Percentiles rank a stretch among this genome's conserved stretches.
These are phyloP conservation scores for Isoetes taiwanensis DNA, from an alignment of 75 land plant species.

Conservation along the genomic window DNA sequence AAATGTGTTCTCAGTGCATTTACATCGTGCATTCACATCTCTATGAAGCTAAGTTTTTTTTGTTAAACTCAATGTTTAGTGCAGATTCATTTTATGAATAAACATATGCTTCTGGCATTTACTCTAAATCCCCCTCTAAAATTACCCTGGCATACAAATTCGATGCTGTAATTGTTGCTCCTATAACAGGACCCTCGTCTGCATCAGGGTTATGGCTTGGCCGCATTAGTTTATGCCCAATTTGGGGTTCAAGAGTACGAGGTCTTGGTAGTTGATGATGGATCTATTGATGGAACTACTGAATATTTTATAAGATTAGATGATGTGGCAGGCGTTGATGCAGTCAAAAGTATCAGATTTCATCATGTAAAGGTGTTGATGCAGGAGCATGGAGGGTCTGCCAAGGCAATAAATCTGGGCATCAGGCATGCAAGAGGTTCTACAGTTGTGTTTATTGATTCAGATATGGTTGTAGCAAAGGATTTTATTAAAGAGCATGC, in stretches of 20 bases:
- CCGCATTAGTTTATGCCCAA: conserved; percentile 7
- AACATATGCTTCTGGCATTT: too few species aligned
- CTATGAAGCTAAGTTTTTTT: too few species aligned
- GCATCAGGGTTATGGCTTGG: too few species aligned
- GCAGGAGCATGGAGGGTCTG: conserved; percentile 21
- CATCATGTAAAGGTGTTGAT: conserved; percentile 18
- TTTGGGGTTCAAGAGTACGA: conserved; percentile 15
- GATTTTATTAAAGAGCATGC: conserved; percentile 24
- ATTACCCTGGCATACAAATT: too few species aligned
- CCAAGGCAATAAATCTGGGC: conserved; percentile 22
- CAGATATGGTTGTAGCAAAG: conserved; percentile 20
- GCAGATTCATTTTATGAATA: too few species aligned
- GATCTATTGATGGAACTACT: conserved; percentile 23
- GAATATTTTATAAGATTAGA: conserved; percentile 8
- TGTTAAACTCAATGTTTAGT: too few species aligned
- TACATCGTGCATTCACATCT: too few species aligned
- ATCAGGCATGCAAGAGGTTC: conserved; percentile 15
- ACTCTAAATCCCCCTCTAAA: too few species aligned
- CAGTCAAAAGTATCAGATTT: conserved; percentile 6
- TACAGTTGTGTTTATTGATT: conserved; percentile 20
- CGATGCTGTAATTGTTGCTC: too few species aligned
- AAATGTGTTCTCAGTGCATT: too few species aligned
- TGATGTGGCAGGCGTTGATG: too few species aligned
- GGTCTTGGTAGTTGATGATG: conserved; percentile 24
- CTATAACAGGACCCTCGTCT: too few species aligned